Evolutionary conservation across 1,284 basidiomycete genomes (phyloP), one percentile per base, ranked within the genome.

Genomic region (Apiotrichum domesticum): DNA sequence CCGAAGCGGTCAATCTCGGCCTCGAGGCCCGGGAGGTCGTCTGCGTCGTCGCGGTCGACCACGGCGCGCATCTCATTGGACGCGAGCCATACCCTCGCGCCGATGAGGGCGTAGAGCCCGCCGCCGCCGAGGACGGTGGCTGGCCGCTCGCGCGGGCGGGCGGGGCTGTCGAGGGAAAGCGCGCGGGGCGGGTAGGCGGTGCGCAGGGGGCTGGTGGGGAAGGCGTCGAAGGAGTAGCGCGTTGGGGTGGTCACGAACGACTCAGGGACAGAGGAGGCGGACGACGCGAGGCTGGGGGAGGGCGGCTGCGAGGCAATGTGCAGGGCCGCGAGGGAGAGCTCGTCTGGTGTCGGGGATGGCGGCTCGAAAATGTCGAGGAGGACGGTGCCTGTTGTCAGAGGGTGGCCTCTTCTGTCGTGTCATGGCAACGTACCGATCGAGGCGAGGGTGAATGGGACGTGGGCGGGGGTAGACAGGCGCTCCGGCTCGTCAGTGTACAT

Each of bases 51-150:
- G 14, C 63, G 41, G 58, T 72, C 69, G 7, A 70, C 63, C 6
- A 73, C 44, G 4, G 65, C 65, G 21, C 63, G 52, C 15, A 71
- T 56, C 47, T 61, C 35, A 5, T 39, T 2, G 2, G 68, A 51
- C 2, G 63, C 51, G 4, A 72, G 47, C 65, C 68, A 75, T 13
- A 73, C 55, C 13, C 71, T 56, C 0, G 69, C 70, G 2, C 73
- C 73, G 13, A 72, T 55, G 3, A 73, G 59, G 2, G 67, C 64
- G 59, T 69, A 73, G 29, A 73, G 57, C 0, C 59, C 71, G 9
- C 70, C 71, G n/a, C 73, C 73, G 39, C 71, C 73, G 2, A 75
- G 54, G 37, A 42, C 83, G 87, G 29, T 32, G 3, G 50, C 5
- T 13, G 40, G 50, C 41, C 40, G 14, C 37, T 8, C 37, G 10